Evolutionary conservation across 495 filamentous ascomycete genomes (phyloP), one percentile per base, ranked within the genome.

Genomic region (Podospora tetraspora): DNA sequence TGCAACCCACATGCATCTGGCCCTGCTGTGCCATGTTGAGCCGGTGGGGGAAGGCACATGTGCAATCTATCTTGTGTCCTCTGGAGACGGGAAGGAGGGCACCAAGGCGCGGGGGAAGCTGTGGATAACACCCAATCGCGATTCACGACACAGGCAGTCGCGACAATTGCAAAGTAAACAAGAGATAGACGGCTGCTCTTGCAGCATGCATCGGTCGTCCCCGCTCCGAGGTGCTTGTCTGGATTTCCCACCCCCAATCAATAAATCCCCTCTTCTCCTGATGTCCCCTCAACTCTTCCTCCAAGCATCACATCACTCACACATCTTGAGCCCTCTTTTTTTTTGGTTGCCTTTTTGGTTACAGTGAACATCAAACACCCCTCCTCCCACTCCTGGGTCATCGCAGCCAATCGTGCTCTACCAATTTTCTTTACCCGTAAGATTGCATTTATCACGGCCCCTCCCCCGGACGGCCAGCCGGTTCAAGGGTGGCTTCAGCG

Each of bases 391-490:
- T 67, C 64, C 25, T 57, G 66, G 66, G 56, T 56, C 37, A 34
- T 56, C 12, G 37, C 23, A 37, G 37, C 70, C 73, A 72, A 72
- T 73, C 75, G 66, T 52, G 19, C 71, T 64, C 74, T 71, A 72
- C 75, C 66, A 70, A 70, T 57, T 29, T 71, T 73, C 69, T 69
- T 72, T 73, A 73, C 63, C 70, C 71, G 75, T 69, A 74, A 77
- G 73, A 77, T 77, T 77, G 74, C 72, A 69, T 64, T 70, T 61
- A 52, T n/a, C 24, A 61, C 16, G 66, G 62, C 71, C 66, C 67
- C 61, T 69, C 63, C 60, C 62, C 64, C 63, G 25, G 43, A 67
- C n/a, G 52, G 63, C 57, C 70, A 34, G 61, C 63, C 52, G 59
- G 57, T 43, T 57, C 23, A 59, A 27, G 67, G 32, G 64, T 67